Base-by-base conservation (phyloP, 108 stramenopile genomes). In the Asterionellopsis glacialis region DNA sequence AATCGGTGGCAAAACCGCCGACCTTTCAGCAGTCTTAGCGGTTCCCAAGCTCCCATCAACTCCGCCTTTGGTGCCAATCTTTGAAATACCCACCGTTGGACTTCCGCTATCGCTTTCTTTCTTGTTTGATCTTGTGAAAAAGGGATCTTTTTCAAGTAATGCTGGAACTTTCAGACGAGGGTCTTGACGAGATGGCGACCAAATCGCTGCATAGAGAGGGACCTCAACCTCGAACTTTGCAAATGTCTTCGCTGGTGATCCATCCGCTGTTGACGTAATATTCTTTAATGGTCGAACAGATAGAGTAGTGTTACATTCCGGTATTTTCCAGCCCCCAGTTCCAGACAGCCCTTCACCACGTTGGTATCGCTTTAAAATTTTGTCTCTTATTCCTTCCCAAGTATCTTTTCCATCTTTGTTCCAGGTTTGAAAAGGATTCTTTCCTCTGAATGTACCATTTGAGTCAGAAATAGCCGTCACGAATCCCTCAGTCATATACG, bases 191-290 rank as follows among this genome's bases (percentile, higher is more conserved):
- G 63, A 51, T 1, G 92, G 92, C 51, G 74, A 66, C 76, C 85
- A 94, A 21, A 86, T 64, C 18, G 87, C 89, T 18, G 87, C 74
- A 50, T 83, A 72, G 28, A 88, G 51, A 11, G 94, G 93, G 11
- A 96, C 75, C 55, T 93, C 88, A 21, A 96, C 79, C 74, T 97
- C 96, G 44, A 78, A 79, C 40, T 75, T 74, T 5, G 89, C 90
- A 61, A 84, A 99, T 10, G 87, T 75, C 67, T 98, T 94, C 1
- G 57, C 80, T 43, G 49, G 45, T 27, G 74, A 72, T 16, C 95
- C 95, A 54, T 85, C 81, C 28, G 75, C 65, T 16, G 71, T 51
- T 11, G 76, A 70, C 3, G 72, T 82, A 52, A 98, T 69, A 22
- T 79, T 88, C 62, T 90, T 74, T 42, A 99, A 71, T 27, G 96